Base-by-base conservation (phyloP, 1,139 yeast genomes). In the Meyerozyma smithsonii region DNA sequence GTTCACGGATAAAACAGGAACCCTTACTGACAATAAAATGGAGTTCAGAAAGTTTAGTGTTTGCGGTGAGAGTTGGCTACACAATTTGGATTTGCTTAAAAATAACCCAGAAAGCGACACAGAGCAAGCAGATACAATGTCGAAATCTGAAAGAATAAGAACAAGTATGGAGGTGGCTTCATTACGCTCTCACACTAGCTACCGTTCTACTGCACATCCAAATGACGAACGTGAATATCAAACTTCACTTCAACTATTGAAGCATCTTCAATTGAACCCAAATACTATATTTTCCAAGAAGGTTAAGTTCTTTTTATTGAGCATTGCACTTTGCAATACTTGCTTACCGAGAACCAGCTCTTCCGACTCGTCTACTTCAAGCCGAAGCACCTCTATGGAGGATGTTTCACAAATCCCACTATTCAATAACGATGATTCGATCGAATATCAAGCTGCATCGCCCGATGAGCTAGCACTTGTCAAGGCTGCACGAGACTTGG, bases 1-100 rank as follows among this genome's bases (percentile, higher is more conserved):
- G 4, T 94, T 94, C 59, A 86, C 96, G 47, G 99, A 94, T 60
- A 94, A 94, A 60, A 94, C 98, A 0, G 99, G 99, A 10, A 94
- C 98, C 0, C 72, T 94, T 45, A 94, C 99, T 0, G 96, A 89
- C 54, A 89, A 89, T 56, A 64, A 79, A 51, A 89, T 89, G 97
- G 66, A 88, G 20, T 89, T 89, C 56, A 71, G 95, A 38, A 88
- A 87, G 52, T 76, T 89, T 48, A 79, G 92, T 17, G 81, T 89
- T 5, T 84, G 86, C 44, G 99, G 99, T 1, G 74, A 84, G 5
- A 80, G 95, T 5, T 92, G 97, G 96, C 55, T 82, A 7, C 98
- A 92, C 62, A 89, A 84, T 49, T 61, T 81, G 19, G 92, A 82
- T 49, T 46, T 73, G 8, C 59, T 72, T n/a, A n/a, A n/a, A n/a